Evolutionary conservation across 768 basidiomycete species (phyloP), one percentile per base, ranked within the genome.

Genomic region (Termitomyces sp.): DNA sequence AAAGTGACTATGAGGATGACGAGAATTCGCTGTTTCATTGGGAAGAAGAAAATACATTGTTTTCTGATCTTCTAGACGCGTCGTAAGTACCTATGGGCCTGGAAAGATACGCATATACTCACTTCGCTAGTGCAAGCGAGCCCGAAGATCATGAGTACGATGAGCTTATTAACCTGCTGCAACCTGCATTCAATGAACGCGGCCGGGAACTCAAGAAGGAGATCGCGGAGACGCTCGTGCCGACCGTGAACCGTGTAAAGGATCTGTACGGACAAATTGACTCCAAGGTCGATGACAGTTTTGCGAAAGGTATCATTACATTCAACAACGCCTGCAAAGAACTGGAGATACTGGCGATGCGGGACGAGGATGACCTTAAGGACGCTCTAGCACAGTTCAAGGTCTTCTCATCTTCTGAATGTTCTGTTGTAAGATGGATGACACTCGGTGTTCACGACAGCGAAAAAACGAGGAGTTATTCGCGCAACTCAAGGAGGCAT

Each of bases 261-360:
- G 66, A 71, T 13, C 70, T 72, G 9, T 79, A 79, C 72, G 67
- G 71, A 55, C 54, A 68, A 65, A 66, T 83, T 24, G 72, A 77
- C 38, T 69, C 74, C 3, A 71, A 74, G 48, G 74, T 79, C 39
- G 82, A 83, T 66, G 60, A 66, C 13, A 63, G 64, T 1, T 80
- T 73, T 59, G 73, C 69, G 0, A 73, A 72, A 56, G 86, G 83
- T 7, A 69, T 89, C 39, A 69, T 83, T 12, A 69, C 73, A 7
- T 84, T 89, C 72, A 81, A 88, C 67, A 77, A 79, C 18, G 82
- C 79, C 22, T 81, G 84, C 70, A 84, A 83, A 67, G 75, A 74
- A 12, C 71, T 81, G 53, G 89, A 91, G 68, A 66, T 69, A 0
- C 67, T 78, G 18, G 72, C 74, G 16, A 73, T 82, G 35, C 73